These are phyloP conservation scores for Pleurotus djamor DNA, from an alignment of 768 basidiomycete genomes.

Conservation along the genomic window DNA sequence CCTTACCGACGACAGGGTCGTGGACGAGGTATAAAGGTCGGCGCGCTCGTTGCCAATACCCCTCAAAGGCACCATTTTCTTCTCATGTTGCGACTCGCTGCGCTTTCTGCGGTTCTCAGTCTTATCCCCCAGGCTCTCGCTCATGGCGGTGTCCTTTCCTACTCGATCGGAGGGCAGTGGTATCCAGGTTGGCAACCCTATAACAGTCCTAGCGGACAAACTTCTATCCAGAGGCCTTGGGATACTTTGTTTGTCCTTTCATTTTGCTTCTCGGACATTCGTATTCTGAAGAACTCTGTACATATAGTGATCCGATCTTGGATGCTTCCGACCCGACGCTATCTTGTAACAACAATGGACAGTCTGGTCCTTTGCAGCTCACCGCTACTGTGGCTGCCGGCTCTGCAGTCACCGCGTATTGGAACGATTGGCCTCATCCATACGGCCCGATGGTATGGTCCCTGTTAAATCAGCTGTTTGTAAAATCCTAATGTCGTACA, in stretches of 20 bases:
- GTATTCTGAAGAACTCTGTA: neutral
- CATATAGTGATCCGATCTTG: slow-evolving; percentile 36
- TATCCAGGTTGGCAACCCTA: slow-evolving; percentile 43
- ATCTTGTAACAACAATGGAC: slow-evolving; percentile 44
- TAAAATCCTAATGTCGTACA: slow-evolving; percentile 10
- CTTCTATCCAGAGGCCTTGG: slow-evolving; percentile 43
- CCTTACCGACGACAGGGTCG: no score
- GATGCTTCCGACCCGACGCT: slow-evolving; percentile 33
- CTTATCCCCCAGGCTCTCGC: slow-evolving; percentile 29
- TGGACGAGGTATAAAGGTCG: neutral
- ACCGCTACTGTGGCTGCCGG: slow-evolving; percentile 41
- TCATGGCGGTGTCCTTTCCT: slow-evolving; percentile 44
- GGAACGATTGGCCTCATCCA: slow-evolving; percentile 46
- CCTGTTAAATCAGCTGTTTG: neutral
- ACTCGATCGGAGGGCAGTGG: slow-evolving; percentile 31
- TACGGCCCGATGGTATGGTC: slow-evolving; percentile 37
- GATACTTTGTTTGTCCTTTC: slow-evolving; percentile 30
- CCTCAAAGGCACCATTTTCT: neutral
- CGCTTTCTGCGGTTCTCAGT: slow-evolving; percentile 24
- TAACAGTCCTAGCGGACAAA: slow-evolving; percentile 38
- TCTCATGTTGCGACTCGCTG: slow-evolving; percentile 22
- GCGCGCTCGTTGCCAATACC: neutral
- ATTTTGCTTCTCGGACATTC: neutral
- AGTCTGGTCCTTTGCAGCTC: slow-evolving; percentile 34
- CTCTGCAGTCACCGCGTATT: slow-evolving; percentile 38